A percentile compares a stretch with the other conserved stretches of the same genome.
These are phyloP conservation scores for Mycosphaerella sp. DNA, from an alignment of 2,329 filamentous ascomycete genomes.

Conservation along the genomic window DNA sequence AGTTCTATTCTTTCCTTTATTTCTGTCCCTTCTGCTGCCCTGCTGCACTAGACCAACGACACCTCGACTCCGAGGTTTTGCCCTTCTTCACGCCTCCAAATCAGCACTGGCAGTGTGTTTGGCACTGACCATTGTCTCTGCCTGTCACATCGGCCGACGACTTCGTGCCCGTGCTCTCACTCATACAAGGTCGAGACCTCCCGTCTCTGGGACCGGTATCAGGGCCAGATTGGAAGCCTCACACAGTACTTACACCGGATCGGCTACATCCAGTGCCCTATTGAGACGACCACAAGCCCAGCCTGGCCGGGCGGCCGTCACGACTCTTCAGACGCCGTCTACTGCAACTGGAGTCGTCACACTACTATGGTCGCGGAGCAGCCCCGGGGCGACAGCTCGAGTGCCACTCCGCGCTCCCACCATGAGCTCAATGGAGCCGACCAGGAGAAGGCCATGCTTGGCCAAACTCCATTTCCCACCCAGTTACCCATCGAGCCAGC, in stretches of 20 bases:
- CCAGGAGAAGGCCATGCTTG: constrained; percentile 27
- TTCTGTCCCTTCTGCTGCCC: too few species aligned
- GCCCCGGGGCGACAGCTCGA: constrained; percentile 9
- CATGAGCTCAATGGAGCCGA: constrained; percentile 25
- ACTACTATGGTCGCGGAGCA: neutral
- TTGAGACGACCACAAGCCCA: neutral
- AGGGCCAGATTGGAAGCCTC: too few species aligned
- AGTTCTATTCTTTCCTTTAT: too few species aligned
- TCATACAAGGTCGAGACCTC: too few species aligned
- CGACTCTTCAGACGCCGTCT: constrained; percentile 2
- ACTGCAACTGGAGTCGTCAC: neutral
- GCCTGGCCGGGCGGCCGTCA: constrained; percentile 9
- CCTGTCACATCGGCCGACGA: neutral
- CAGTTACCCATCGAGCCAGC: constrained; percentile 25
- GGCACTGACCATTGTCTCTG: neutral
- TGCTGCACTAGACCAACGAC: too few species aligned
- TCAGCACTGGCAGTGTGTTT: neutral
- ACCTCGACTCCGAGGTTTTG: too few species aligned
- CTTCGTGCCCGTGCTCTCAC: neutral
- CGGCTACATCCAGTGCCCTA: neutral
- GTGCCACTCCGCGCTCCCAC: constrained; percentile 10
- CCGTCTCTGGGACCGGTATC: too few species aligned
- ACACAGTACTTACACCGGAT: too few species aligned
- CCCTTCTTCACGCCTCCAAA: too few species aligned
- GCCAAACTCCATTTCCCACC: constrained; percentile 29